These are phyloP conservation scores for Umbelopsis sp. DNA, from an alignment of 192 early-diverging fungal genomes.

Conservation along the genomic window DNA sequence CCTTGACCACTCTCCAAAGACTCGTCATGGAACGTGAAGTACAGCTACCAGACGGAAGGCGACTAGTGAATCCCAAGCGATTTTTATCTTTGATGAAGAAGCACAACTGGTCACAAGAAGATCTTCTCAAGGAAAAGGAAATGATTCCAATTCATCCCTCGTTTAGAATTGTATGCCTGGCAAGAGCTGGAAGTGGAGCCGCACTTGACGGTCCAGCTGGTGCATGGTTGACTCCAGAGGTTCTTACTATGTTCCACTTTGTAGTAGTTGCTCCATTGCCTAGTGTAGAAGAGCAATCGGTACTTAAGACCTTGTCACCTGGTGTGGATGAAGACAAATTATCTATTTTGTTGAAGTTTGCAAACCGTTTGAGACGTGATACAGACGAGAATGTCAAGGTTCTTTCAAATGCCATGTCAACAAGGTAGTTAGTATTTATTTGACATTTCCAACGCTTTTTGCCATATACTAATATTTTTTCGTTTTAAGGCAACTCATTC, in stretches of 20 bases:
- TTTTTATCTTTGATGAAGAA: constrained; percentile 57
- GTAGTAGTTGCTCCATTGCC: constrained; percentile 62
- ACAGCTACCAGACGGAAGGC: constrained; percentile 66
- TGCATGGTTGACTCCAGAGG: constrained; percentile 73
- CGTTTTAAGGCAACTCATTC: constrained; percentile 63
- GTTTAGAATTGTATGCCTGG: constrained; percentile 76
- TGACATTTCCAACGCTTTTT: neutral
- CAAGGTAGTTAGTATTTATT: constrained; percentile 46
- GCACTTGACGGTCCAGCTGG: constrained; percentile 48
- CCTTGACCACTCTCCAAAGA: constrained; percentile 65
- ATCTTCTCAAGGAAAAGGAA: constrained; percentile 48
- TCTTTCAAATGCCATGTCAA: constrained; percentile 64
- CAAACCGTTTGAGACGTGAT: constrained; percentile 57
- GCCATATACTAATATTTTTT: neutral
- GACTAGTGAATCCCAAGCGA: constrained; percentile 52
- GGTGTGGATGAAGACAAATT: constrained; percentile 49
- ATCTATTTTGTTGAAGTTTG: constrained; percentile 52
- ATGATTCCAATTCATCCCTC: constrained; percentile 66
- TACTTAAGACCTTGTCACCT: constrained; percentile 53
- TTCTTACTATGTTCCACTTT: constrained; percentile 72
- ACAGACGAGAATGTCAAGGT: constrained; percentile 61
- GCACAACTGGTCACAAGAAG: constrained; percentile 45
- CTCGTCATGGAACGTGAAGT: constrained; percentile 70
- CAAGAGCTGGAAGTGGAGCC: constrained; percentile 51
- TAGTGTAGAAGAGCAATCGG: constrained; percentile 48